Conservation (phyloP, 2,329 filamentous ascomycete species). For the Hortaea werneckii region DNA sequence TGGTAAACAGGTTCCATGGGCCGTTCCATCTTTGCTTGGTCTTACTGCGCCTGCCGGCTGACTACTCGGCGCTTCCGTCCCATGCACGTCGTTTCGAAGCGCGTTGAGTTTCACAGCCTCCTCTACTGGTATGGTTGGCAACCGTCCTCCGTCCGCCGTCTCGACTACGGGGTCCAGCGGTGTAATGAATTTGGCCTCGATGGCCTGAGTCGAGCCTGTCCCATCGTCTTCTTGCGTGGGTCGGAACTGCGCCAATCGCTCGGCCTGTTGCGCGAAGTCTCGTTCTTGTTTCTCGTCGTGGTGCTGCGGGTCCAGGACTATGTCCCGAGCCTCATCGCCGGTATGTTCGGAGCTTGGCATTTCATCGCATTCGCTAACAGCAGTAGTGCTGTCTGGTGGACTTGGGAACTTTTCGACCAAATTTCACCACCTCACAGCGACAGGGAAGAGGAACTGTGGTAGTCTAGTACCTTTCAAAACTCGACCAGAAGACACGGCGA, state of each 20-base stretch:
- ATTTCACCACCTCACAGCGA: too few species aligned
- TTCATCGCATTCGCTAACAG: neutral
- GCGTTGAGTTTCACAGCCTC: conserved; percentile 63
- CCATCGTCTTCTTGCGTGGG: conserved; percentile 30
- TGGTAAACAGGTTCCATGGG: conserved; percentile 26
- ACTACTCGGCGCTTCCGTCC: conserved; percentile 21
- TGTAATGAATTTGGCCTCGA: conserved; percentile 53
- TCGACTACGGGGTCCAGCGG: conserved; percentile 62
- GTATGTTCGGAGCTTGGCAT: neutral
- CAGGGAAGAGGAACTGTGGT: too few species aligned
- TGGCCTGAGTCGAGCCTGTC: conserved; percentile 43
- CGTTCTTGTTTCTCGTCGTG: conserved; percentile 17
- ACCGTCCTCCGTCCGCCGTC: conserved; percentile 54
- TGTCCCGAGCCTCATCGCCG: neutral
- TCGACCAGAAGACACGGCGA: too few species aligned
- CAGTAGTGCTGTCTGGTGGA: too few species aligned
- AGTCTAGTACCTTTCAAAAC: too few species aligned
- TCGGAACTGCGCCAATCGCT: conserved; percentile 34
- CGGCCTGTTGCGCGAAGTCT: conserved; percentile 52
- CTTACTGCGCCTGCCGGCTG: conserved; percentile 25
- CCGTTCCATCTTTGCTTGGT: conserved; percentile 33
- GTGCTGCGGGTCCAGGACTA: neutral
- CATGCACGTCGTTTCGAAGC: conserved; percentile 44
- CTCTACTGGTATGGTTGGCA: conserved; percentile 58
- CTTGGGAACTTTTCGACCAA: too few species aligned